These are phyloP conservation scores for Castanea crenata DNA, from an alignment of 306 rosid genomes.

Conservation along the genomic window DNA sequence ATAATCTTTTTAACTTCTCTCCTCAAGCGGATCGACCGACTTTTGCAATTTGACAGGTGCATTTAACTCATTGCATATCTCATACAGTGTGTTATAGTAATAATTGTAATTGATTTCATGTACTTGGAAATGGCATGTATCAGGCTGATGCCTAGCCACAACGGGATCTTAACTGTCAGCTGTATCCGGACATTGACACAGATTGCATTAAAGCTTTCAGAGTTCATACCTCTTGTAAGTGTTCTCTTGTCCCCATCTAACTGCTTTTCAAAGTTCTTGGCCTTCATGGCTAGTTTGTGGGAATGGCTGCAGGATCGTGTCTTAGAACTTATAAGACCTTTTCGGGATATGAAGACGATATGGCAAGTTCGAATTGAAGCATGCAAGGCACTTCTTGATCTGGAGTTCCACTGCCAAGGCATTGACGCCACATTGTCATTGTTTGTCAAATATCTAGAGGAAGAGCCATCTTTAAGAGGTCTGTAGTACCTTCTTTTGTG, in stretches of 20 bases:
- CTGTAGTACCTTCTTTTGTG: conserved; percentile 21
- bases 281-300: conserved; percentile 21
- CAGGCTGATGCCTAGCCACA: conserved; percentile 98
- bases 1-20: conserved; percentile 74
- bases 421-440: conserved; percentile 62
- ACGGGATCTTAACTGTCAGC: conserved; percentile 84
- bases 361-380: conserved; percentile 97
- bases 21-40: conserved; percentile 86
- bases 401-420: conserved; percentile 84
- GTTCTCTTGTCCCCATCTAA: conserved; percentile 12
- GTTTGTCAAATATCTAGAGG: conserved; percentile 71
- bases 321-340: conserved; percentile 73
- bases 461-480: conserved; percentile 88
- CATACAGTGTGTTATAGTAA: conserved; percentile 14
- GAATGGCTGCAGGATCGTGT: conserved; percentile 71
- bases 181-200: conserved; percentile 89
- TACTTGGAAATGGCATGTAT: conserved; percentile 34
- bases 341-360: conserved; percentile 52
- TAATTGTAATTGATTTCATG: conserved; percentile 27
- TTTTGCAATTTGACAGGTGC: conserved; percentile 93
- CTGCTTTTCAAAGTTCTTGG: conserved; percentile 21
- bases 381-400: conserved; percentile 84
- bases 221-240: conserved; percentile 77
- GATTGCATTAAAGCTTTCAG: conserved; percentile 86
- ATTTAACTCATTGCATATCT: conserved; percentile 23